Percentiles rank a stretch among this genome's conserved stretches.
Conservation (phyloP, 129 eudicot genomes). For the Flaveria sonorensis region DNA sequence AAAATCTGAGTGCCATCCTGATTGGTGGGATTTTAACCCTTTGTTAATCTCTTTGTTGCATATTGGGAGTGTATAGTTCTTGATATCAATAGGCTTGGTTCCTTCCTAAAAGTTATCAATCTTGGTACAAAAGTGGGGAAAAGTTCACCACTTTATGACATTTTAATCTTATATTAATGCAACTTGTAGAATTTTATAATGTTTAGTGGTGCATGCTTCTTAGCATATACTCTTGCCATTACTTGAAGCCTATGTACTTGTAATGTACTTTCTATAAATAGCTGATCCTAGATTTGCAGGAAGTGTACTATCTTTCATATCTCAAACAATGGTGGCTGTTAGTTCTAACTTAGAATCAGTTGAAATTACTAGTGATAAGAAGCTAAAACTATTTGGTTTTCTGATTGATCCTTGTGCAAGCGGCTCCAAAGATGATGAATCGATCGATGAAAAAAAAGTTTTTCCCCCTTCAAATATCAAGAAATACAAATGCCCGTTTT, state of each 20-base stretch:
- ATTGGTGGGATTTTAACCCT: constrained; percentile 17
- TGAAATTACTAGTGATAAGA: constrained; percentile 22
- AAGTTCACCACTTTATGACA: constrained; percentile 28
- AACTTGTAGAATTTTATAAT: constrained; percentile 23
- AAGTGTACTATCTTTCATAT: constrained; percentile 19
- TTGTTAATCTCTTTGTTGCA: constrained; percentile 28
- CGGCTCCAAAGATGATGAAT: constrained; percentile 18
- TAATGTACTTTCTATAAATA: constrained; percentile 37
- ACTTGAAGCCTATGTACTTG: constrained; percentile 18
- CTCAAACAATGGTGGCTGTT: constrained; percentile 31
- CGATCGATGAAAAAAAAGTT: not conserved
- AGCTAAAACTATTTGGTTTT: constrained; percentile 48
- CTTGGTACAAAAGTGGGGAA: constrained; percentile 25
- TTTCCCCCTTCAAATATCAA: constrained; percentile 15
- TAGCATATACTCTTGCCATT: constrained; percentile 29
- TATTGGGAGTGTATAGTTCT: constrained; percentile 22
- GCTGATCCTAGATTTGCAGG: constrained; percentile 1
- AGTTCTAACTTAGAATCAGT: constrained; percentile 29
- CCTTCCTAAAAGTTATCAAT: constrained; percentile 25
- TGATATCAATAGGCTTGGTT: constrained; percentile 22
- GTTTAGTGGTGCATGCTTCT: constrained; percentile 30
- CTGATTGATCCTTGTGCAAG: constrained; percentile 35
- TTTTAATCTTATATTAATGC: constrained; percentile 31
- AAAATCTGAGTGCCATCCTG: constrained; percentile 16
- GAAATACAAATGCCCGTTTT: constrained; percentile 41